phyloP scores from a whole-genome alignment of 2,329 filamentous ascomycete genomes.

The Diaporthe aspalathi region DNA sequence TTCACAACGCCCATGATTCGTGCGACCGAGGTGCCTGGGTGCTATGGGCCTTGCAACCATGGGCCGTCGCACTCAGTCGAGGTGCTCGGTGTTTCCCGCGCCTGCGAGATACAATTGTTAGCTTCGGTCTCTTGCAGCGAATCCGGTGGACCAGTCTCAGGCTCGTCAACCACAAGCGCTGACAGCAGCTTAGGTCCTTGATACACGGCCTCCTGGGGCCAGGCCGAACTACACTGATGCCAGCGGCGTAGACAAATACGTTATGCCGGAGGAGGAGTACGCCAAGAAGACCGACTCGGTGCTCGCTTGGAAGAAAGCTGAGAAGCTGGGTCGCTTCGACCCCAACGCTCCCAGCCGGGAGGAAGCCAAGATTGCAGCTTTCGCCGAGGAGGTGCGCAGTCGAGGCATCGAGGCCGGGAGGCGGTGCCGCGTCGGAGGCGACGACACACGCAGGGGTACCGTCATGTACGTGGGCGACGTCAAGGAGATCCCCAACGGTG shows the following conservation, averaged over 20 bases:
- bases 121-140: not conserved
- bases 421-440: conserved; percentile 73
- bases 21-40: not conserved
- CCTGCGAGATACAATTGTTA: not conserved
- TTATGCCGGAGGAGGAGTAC: conserved; percentile 88
- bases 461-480: conserved; percentile 80
- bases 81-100: too few relatives aligned
- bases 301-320: conserved; percentile 93
- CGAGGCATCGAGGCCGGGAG: conserved; percentile 74
- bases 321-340: conserved; percentile 96
- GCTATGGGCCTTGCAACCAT: not conserved
- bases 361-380: conserved; percentile 76
- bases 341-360: conserved; percentile 81
- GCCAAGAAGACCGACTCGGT: conserved; percentile 88
- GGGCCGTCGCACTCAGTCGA: not conserved
- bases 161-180: conserved; percentile 37
- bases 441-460: conserved; percentile 76
- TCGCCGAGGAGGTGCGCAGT: conserved; percentile 75
- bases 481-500: conserved; percentile 75
- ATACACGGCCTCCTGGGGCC: conserved; percentile 80
- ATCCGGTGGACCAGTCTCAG: too few relatives aligned
- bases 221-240: conserved; percentile 86
- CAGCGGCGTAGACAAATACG: conserved; percentile 86
- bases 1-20: not conserved
- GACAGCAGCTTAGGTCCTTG: conserved; percentile 71